Percentiles rank a stretch among this genome's conserved stretches.
These are phyloP conservation scores for Phyllostachys edulis DNA, from an alignment of 176 grass and related monocot genomes.

Conservation along the genomic window DNA sequence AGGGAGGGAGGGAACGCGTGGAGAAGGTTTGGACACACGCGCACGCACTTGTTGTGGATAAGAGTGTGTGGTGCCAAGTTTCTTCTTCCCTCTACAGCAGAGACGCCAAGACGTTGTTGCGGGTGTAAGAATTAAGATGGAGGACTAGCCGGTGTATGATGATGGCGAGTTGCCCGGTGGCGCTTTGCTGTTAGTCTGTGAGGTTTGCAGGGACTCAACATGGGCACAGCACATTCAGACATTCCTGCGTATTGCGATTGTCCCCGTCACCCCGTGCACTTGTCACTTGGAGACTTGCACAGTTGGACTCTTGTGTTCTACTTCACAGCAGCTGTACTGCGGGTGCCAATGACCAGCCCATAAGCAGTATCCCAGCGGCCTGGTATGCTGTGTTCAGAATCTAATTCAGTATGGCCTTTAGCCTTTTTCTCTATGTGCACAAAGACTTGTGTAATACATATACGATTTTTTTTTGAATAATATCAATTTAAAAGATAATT, in stretches of 20 bases:
- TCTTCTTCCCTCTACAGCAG: not conserved
- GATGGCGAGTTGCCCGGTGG: not conserved
- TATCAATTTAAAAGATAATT: no score
- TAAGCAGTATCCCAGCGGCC: no score
- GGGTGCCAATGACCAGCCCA: no score
- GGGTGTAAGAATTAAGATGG: not conserved
- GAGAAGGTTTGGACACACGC: conserved; percentile 43
- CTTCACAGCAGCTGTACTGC: not conserved
- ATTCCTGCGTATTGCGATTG: not conserved
- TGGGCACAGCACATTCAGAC: conserved; percentile 52
- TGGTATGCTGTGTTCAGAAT: not conserved
- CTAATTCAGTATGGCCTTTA: not conserved
- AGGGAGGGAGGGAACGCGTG: conserved; percentile 36
- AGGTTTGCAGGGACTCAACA: conserved; percentile 49
- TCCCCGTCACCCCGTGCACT: conserved; percentile 9
- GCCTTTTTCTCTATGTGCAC: not conserved
- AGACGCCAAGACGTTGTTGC: not conserved
- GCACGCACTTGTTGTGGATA: conserved; percentile 42
- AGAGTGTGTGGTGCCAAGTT: conserved; percentile 46
- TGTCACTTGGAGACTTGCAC: not conserved
- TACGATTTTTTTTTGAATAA: no score
- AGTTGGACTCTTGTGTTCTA: not conserved
- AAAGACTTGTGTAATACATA: not conserved
- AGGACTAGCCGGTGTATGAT: not conserved
- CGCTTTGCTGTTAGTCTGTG: not conserved